Percentiles rank a stretch among this genome's conserved stretches.
Conservation (phyloP, 2,329 filamentous ascomycete species). For the Ilyonectria destructans region DNA sequence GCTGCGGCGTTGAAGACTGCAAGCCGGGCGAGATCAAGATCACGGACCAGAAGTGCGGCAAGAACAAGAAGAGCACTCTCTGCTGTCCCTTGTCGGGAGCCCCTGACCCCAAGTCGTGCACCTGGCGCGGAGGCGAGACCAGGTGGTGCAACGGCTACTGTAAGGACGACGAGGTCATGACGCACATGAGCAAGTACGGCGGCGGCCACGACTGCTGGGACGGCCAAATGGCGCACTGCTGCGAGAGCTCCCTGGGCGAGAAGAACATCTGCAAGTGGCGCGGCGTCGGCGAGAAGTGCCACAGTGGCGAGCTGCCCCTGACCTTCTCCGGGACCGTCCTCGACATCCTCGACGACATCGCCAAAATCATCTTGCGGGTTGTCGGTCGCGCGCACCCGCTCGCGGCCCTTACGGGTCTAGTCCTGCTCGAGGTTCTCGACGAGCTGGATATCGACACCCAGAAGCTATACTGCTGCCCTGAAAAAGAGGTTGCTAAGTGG, state of each 20-base stretch:
- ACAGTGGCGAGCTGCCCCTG: no score
- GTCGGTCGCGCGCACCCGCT: no score
- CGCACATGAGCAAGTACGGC: conserved; percentile 49
- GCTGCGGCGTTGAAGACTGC: conserved; percentile 16
- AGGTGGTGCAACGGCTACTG: conserved; percentile 35
- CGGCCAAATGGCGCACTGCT: conserved; percentile 52
- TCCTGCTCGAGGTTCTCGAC: no score
- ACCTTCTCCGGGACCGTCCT: no score
- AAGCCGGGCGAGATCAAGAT: conserved; percentile 8
- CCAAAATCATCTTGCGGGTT: no score
- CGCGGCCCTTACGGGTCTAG: no score
- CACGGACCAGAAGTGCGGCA: no score
- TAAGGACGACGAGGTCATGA: conserved; percentile 52
- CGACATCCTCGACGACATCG: no score
- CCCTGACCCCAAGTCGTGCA: conserved; percentile 51
- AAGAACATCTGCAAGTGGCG: conserved; percentile 19
- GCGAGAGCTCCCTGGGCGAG: conserved; percentile 37
- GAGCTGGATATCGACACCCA: no score
- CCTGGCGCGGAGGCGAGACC: no score
- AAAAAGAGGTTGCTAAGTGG: conserved; percentile 43
- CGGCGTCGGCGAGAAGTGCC: conserved; percentile 41
- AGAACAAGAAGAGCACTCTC: conserved; percentile 43
- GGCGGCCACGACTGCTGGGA: conserved; percentile 48
- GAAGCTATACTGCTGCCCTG: conserved; percentile 45
- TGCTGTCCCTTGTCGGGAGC: conserved; percentile 53